Percentiles rank a stretch among this genome's conserved stretches.
Conservation (phyloP, 2,329 filamentous ascomycete genomes). For the Dryadomyces quercivorus region DNA sequence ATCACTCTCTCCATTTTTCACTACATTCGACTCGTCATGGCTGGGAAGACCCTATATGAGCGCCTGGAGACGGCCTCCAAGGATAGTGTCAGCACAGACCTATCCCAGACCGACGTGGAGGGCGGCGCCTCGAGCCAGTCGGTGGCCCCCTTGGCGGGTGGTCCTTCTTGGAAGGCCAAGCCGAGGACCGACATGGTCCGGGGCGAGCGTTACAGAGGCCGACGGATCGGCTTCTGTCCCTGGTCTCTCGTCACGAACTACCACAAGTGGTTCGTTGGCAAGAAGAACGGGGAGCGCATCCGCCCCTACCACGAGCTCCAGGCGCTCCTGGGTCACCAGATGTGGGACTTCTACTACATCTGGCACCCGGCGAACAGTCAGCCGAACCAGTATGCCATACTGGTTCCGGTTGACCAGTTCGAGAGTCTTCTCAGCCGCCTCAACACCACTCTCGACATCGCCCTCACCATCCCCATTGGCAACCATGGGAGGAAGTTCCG, state of each 20-base stretch:
- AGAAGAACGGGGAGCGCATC: constrained; percentile 35
- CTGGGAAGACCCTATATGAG: neutral
- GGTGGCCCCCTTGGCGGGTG: neutral
- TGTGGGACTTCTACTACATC: constrained; percentile 70
- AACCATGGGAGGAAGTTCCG: constrained; percentile 42
- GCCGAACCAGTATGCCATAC: constrained; percentile 40
- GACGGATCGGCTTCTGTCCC: constrained; percentile 26
- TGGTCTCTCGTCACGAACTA: constrained; percentile 45
- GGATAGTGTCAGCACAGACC: neutral
- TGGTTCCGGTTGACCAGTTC: constrained; percentile 58
- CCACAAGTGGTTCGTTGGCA: constrained; percentile 45
- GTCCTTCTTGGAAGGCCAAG: neutral
- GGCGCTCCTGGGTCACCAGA: constrained; percentile 41
- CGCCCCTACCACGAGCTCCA: constrained; percentile 41
- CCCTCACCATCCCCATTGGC: constrained; percentile 43
- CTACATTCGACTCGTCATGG: no score
- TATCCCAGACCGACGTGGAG: neutral
- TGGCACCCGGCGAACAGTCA: constrained; percentile 34
- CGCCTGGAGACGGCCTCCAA: neutral
- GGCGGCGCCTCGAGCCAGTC: neutral
- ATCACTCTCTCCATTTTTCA: no score
- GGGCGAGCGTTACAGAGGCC: constrained; percentile 1
- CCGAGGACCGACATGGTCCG: neutral
- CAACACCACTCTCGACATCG: constrained; percentile 42
- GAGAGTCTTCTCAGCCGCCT: constrained; percentile 50